phyloP scores from a whole-genome alignment of 2,329 filamentous ascomycete genomes.

The Talaromyces piceae region DNA sequence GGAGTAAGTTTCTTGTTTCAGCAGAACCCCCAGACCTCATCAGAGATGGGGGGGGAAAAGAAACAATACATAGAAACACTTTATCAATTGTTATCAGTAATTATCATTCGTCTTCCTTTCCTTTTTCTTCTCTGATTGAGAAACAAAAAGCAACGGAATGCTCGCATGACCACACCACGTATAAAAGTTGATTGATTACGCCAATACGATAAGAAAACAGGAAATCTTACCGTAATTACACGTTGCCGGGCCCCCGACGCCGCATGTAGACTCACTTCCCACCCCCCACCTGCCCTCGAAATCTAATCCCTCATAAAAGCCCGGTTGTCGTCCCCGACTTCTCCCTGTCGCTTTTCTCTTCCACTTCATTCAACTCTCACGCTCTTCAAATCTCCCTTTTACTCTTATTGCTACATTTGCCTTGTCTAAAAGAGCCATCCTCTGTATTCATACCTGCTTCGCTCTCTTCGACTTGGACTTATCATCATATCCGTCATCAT shows the following conservation, averaged over 20 bases:
- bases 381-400: slow-evolving; percentile 2
- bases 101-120: too few species aligned
- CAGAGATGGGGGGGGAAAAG: too few species aligned
- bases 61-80: too few species aligned
- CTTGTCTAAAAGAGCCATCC: neutral
- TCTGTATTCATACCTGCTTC: neutral
- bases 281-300: slow-evolving; percentile 5
- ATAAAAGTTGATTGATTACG: neutral
- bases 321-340: neutral
- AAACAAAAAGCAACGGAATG: too few species aligned
- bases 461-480: neutral
- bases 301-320: neutral
- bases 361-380: slow-evolving; percentile 5
- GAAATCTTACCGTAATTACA: slow-evolving; percentile 1
- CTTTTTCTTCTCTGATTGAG: too few species aligned
- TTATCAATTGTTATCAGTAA: too few species aligned
- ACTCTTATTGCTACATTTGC: slow-evolving; percentile 3
- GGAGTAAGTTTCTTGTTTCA: too few species aligned
- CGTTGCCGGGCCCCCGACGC: neutral
- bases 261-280: neutral
- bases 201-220: neutral
- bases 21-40: too few species aligned
- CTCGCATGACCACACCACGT: too few species aligned
- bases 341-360: slow-evolving; percentile 5
- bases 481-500: slow-evolving; percentile 9